Evolutionary conservation across 768 basidiomycete genomes (phyloP), one percentile per base, ranked within the genome.

Genomic region (Collybia sp.): DNA sequence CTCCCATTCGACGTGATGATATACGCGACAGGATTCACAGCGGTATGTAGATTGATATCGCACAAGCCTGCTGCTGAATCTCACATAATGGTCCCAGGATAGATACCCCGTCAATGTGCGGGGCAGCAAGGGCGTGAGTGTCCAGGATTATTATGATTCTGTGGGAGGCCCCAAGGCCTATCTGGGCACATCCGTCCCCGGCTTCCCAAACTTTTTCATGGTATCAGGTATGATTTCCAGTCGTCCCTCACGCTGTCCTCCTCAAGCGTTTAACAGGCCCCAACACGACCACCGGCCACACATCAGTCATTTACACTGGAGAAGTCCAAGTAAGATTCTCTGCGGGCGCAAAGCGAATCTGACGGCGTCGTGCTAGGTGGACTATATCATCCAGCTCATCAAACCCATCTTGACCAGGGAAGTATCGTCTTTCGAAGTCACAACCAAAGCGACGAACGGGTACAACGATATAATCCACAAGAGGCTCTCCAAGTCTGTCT

Each of bases 201-300:
- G 66, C 8, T 77, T 77, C 53, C 75, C 75, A 0, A 76, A 76
- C 48, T 67, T 72, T 44, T 73, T 61, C 53, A 58, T 63, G 6
- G 43, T 76, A 5, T 51, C 61, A 15, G 76, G 75, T 70, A 38
- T 30, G 58, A 49, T 12, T 37, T 6, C 35, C 10, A 18, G 32
- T 16, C 12, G 5, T 19, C 11, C 13, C 30, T 13, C 8, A 37
- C 10, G 9, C 3, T 25, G 25, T 20, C 6, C 16, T 12, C 16
- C 12, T 32, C 12, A 43, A 17, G 18, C 1, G 19, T 9, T 25
- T 37, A 19, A 39, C 30, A 73, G 73, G 72, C 25, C 72, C 75
- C 0, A 76, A 76, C 49, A 70, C 65, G 5, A 53, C 54, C 5
- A 72, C 73, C 25, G 75, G 72, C 1, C 68, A 74, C 52, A 70